Evolutionary conservation across 148 eudicot species (phyloP).

Genomic region (Diospyros kaki): DNA sequence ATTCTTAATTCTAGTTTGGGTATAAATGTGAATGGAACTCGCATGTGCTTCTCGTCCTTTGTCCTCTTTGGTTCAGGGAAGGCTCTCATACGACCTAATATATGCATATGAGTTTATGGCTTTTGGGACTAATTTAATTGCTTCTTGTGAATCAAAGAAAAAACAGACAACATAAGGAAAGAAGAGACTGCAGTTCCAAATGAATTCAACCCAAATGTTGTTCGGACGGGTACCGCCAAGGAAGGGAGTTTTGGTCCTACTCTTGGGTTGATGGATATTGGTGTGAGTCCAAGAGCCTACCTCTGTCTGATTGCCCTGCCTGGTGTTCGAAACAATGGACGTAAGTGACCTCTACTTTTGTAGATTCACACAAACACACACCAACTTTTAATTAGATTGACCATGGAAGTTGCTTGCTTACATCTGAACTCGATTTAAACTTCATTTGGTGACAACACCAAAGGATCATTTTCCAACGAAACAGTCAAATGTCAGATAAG

Average conservation of each 20-base stretch:
- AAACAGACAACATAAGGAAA: not conserved
- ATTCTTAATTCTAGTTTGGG: too few relatives aligned
- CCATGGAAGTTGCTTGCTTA: too few relatives aligned
- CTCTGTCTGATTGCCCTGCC: slow-evolving; percentile 24
- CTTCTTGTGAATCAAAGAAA: not conserved
- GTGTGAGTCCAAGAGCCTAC: slow-evolving; percentile 14
- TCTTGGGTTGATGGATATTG: slow-evolving; percentile 19
- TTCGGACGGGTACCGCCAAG: slow-evolving; percentile 19
- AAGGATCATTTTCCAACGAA: not conserved
- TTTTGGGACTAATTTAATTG: too few relatives aligned
- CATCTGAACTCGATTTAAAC: not conserved
- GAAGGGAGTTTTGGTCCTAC: slow-evolving; percentile 21
- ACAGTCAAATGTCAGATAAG: not conserved
- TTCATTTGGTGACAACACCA: not conserved
- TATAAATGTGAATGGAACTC: too few relatives aligned
- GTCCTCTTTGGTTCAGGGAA: too few relatives aligned
- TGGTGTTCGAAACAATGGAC: slow-evolving; percentile 22
- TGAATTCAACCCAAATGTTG: slow-evolving; percentile 13
- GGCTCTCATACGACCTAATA: too few relatives aligned
- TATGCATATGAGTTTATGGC: too few relatives aligned
- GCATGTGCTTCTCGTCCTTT: too few relatives aligned
- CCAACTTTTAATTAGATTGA: too few relatives aligned
- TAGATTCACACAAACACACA: not conserved
- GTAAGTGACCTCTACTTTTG: slow-evolving; percentile 8
- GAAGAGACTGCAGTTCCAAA: not conserved